A percentile compares a stretch with the other conserved stretches of the same genome.
Evolutionary conservation across 805 yeast genomes (phyloP).

Genomic region (Saccharomyces eubayanus): DNA sequence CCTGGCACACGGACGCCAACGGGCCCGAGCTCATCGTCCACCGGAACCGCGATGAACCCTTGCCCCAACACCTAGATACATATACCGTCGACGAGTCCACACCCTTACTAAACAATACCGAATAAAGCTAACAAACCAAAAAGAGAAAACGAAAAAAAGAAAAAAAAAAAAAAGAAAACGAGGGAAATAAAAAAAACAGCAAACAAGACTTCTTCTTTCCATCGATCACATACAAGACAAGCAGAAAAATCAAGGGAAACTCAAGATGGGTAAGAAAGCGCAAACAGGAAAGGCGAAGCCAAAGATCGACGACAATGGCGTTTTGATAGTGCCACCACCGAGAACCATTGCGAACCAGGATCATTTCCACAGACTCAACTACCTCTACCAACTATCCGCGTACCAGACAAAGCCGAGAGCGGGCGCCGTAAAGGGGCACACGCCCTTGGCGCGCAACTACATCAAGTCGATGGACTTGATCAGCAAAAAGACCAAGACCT

Average conservation of each 20-base stretch:
- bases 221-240: background rate
- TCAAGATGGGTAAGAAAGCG: slow-evolving; percentile 1
- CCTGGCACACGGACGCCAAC: background rate
- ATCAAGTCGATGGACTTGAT: slow-evolving; percentile 49
- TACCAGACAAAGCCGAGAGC: slow-evolving; percentile 26
- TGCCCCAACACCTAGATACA: background rate
- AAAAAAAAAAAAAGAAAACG: background rate
- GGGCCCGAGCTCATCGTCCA: background rate
- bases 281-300: slow-evolving; percentile 1
- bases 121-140: background rate
- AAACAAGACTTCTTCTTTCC: background rate
- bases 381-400: slow-evolving; percentile 47
- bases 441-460: slow-evolving; percentile 47
- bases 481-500: slow-evolving; percentile 58
- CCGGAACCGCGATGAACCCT: background rate
- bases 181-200: background rate
- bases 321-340: slow-evolving; percentile 27
- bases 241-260: background rate
- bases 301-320: slow-evolving; percentile 16
- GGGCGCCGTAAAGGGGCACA: slow-evolving; percentile 14
- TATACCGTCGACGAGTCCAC: background rate
- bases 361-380: slow-evolving; percentile 51
- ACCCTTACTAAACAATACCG: background rate
- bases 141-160: no score
- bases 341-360: slow-evolving; percentile 44